These are phyloP conservation scores for Botrytis elliptica DNA, from an alignment of 2,329 filamentous ascomycete species.

Conservation along the genomic window DNA sequence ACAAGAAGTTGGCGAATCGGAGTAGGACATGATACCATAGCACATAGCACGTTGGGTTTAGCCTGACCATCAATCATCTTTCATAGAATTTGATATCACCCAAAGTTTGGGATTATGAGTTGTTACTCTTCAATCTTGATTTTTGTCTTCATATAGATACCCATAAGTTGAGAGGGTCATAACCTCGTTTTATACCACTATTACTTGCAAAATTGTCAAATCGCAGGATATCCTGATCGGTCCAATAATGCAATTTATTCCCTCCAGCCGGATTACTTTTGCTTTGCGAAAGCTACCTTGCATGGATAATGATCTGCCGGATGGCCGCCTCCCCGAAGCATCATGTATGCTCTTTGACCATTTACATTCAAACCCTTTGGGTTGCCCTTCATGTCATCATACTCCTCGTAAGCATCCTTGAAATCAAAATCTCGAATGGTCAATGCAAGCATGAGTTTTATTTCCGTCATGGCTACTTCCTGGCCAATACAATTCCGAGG, in stretches of 20 bases:
- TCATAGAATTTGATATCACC: neutral
- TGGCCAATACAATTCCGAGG: slow-evolving; percentile 58
- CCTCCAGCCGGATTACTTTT: too few species aligned
- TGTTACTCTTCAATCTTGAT: neutral
- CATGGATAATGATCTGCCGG: slow-evolving; percentile 2
- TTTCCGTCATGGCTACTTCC: slow-evolving; percentile 50
- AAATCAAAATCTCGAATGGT: slow-evolving; percentile 21
- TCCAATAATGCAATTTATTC: too few species aligned
- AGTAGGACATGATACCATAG: slow-evolving; percentile 12
- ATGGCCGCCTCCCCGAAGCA: neutral
- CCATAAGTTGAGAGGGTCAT: neutral
- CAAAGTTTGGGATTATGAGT: neutral
- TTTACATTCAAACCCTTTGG: neutral
- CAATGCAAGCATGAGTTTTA: slow-evolving; percentile 49
- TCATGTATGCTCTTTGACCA: slow-evolving; percentile 16
- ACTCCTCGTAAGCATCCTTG: slow-evolving; percentile 8
- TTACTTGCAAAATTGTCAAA: neutral
- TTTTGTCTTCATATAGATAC: neutral
- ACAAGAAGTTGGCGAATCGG: slow-evolving; percentile 69
- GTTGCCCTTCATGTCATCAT: neutral
- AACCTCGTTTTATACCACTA: neutral
- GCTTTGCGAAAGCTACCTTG: neutral
- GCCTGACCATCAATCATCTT: neutral
- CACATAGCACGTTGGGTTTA: neutral
- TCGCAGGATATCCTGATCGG: neutral